phyloP scores from a whole-genome alignment of 352 stramenopile genomes.

The Phytophthora vignae region DNA sequence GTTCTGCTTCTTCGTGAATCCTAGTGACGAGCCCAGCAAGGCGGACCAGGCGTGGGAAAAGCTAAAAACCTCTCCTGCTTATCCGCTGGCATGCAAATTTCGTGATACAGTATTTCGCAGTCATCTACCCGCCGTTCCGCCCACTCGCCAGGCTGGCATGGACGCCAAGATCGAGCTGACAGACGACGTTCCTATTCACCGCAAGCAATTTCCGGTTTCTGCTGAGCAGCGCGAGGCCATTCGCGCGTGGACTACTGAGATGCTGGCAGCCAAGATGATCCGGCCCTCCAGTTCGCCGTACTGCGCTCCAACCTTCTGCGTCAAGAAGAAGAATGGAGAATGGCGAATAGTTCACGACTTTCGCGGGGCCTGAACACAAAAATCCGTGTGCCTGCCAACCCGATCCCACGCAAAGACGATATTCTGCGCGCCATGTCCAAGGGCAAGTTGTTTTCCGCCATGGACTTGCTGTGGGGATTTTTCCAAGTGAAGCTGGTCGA shows the following conservation, averaged over 20 bases:
- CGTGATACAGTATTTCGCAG: slow-evolving; percentile 7
- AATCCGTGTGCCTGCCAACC: background rate
- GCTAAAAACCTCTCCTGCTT: background rate
- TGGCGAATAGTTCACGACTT: slow-evolving; percentile 4
- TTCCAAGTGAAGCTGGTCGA: no score
- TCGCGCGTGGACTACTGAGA: slow-evolving; percentile 1
- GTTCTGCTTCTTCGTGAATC: slow-evolving; percentile 9
- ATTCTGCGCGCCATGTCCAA: no score
- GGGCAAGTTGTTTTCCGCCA: no score
- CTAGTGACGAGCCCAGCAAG: background rate
- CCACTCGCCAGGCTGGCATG: background rate
- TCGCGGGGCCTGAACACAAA: background rate
- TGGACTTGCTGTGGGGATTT: no score
- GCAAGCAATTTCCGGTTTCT: slow-evolving; percentile 12
- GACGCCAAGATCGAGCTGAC: slow-evolving; percentile 11
- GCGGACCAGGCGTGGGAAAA: slow-evolving; percentile 9
- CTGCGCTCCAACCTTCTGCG: slow-evolving; percentile 13
- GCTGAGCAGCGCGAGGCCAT: slow-evolving; percentile 5
- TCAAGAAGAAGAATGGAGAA: slow-evolving; percentile 11
- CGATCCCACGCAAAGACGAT: no score
- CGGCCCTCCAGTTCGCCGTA: slow-evolving; percentile 7
- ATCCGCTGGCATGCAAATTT: slow-evolving; percentile 9
- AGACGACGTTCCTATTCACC: slow-evolving; percentile 5
- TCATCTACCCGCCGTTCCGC: slow-evolving; percentile 3
- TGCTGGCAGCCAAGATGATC: slow-evolving; percentile 8